Evolutionary conservation across 305 asterid genomes (phyloP), one percentile per base, ranked within the genome.

Genomic region (Fraxinus velutina): DNA sequence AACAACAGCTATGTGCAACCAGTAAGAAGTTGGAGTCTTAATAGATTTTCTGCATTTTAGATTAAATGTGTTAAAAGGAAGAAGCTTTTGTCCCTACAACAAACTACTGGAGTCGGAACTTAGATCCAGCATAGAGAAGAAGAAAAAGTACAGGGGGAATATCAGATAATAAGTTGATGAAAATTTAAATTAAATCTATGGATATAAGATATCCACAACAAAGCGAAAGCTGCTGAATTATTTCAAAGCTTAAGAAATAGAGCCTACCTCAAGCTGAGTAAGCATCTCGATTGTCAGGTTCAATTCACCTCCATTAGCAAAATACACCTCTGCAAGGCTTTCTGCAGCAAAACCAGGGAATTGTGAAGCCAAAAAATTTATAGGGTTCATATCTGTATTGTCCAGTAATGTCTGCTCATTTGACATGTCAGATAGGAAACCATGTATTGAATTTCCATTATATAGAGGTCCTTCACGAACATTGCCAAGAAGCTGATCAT

Each of bases 291-390:
- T 86, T 64, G 99, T 93, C 81, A 89, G 85, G 84, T 90, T 92
- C 78, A 96, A 78, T 84, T 96, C 97, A 78, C 98, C 90, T 55
- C 95, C 97, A 83, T 88, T 94, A 74, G 97, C 89, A 83, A 91
- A 88, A 88, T 89, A 96, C 75, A 90, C 93, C 89, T 93, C 98
- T 3, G 94, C 90, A 78, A 94, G 94, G 85, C 95, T 88, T 83
- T 93, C 97, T 29, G 91, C 87, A 5, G 98, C 92, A 87, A 96
- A 93, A 78, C 97, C 97, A 82, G 99, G 96, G 84, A 93, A 93
- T 36, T 90, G 95, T 33, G 97, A 88, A 79, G 95, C 94, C 88
- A 96, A 85, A 86, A 92, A 92, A 39, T 92, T 95, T 39, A 94
- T 83, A 70, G 93, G 91, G 84, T 85, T 85, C 82, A 88, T 78